A percentile compares a stretch with the other conserved stretches of the same genome.
These are phyloP conservation scores for Nicotiana rustica DNA, from an alignment of 305 asterid genomes.

Conservation along the genomic window DNA sequence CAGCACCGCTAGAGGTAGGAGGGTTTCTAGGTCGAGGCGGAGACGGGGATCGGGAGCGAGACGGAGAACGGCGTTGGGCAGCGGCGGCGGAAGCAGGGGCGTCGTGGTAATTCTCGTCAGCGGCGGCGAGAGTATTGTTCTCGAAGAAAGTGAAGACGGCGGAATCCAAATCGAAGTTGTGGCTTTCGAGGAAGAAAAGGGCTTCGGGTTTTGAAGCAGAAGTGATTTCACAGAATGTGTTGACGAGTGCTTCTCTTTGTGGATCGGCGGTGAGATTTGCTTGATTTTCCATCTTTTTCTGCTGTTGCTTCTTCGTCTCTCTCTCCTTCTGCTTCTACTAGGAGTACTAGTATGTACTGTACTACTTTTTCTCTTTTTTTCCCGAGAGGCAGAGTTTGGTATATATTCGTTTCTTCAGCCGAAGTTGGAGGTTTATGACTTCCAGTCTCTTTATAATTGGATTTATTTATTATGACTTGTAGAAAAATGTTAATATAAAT, in stretches of 20 bases:
- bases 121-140: conserved; percentile 42
- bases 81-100: conserved; percentile 7
- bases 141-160: conserved; percentile 87
- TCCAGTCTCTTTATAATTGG: no score
- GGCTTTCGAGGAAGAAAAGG: conserved; percentile 79
- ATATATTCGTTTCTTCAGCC: conserved; percentile 17
- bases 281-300: conserved; percentile 53
- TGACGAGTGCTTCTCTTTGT: conserved; percentile 52
- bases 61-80: conserved; percentile 44
- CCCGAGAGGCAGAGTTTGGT: background rate
- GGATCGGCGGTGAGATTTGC: conserved; percentile 50
- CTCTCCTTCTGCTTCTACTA: background rate
- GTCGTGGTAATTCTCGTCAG: background rate
- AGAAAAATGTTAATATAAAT: no score
- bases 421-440: background rate
- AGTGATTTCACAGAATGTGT: conserved; percentile 77
- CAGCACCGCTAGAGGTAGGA: conserved; percentile 41
- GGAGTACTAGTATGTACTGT: background rate
- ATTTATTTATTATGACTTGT: no score
- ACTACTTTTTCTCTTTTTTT: background rate
- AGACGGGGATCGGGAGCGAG: conserved; percentile 81
- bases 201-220: conserved; percentile 74
- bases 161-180: conserved; percentile 81
- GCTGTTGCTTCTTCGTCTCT: background rate
- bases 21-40: conserved; percentile 52